phyloP scores from a whole-genome alignment of 495 filamentous ascomycete species.

The Tricharina praecox region DNA sequence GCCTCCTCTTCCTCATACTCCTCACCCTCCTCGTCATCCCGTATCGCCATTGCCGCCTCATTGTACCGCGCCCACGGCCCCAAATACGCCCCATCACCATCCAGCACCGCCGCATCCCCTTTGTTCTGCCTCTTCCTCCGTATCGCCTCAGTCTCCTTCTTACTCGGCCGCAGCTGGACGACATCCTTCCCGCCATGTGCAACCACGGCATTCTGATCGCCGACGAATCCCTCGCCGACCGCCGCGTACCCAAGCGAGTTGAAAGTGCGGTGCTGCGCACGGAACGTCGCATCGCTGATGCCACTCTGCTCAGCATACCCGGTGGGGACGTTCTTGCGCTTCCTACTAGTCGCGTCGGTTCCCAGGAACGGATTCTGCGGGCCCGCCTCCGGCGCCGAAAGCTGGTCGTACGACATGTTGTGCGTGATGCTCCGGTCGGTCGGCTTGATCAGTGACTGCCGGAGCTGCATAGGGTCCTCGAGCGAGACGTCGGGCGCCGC shows the following conservation, averaged over 20 bases:
- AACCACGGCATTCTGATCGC: constrained; percentile 36
- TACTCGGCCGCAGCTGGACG: constrained; percentile 43
- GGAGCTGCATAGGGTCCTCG: constrained; percentile 26
- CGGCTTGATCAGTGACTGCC: constrained; percentile 24
- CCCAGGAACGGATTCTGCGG: constrained; percentile 66
- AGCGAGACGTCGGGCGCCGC: constrained; percentile 27
- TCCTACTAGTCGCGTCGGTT: constrained; percentile 37
- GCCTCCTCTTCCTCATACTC: constrained; percentile 40
- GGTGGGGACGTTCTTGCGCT: constrained; percentile 82
- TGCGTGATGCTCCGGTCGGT: constrained; percentile 16
- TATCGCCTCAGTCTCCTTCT: constrained; percentile 48
- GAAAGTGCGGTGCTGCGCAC: constrained; percentile 59
- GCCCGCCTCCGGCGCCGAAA: constrained; percentile 50
- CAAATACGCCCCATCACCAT: constrained; percentile 71
- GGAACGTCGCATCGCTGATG: constrained; percentile 79
- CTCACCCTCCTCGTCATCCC: constrained; percentile 41
- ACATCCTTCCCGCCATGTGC: constrained; percentile 39
- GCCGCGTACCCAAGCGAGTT: constrained; percentile 44
- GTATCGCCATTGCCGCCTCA: constrained; percentile 30
- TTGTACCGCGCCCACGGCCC: constrained; percentile 89
- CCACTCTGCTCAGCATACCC: constrained; percentile 75
- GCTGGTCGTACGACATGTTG: constrained; percentile 43
- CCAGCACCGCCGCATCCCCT: constrained; percentile 64
- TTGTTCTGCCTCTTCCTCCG: constrained; percentile 60
- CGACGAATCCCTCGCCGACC: constrained; percentile 33